Evolutionary conservation across 441 rosid species (phyloP), one percentile per base, ranked within the genome.

Genomic region (Eutrema salsugineum): DNA sequence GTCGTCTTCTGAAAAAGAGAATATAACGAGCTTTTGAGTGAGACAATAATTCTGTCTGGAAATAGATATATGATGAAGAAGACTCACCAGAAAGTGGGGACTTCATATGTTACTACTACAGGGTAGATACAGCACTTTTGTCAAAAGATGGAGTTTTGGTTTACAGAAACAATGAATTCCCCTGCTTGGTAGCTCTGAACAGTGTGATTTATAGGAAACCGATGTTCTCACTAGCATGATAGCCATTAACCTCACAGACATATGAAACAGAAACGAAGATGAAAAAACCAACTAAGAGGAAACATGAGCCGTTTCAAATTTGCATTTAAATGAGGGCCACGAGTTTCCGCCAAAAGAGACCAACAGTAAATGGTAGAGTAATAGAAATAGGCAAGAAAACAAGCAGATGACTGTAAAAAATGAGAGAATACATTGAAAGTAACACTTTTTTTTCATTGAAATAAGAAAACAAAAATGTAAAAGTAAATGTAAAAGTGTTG

Each of bases 391-490:
- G 28, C 35, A 43, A 44, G 55, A 8, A 42, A 61, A 63, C 53
- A 24, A 28, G 38, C 50, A 42, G 14, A 42, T 28, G 22, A 30
- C 17, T n/a, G 14, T 47, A 19, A 19, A 8, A 22, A n/a, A 39
- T 9, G 65, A 60, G 65, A 5, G 9, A 65, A 50, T 22, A 27
- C 55, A 8, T 54, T 40, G 50, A 12, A 57, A 46, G n/a, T 19
- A 68, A 68, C 72, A n/a, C n/a, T n/a, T n/a, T 1, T 47, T 56
- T 30, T 59, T 42, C 59, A 58, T 11, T 58, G 49, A 40, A 71
- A 71, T 32, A 35, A 62, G 39, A 71, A 62, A 62, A 62, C 60
- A 71, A 71, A 71, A 59, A 39, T 50, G 44, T 63, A 51, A 63
- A 63, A 39, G 55, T 38, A 72, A 49, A 57, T 28, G 49, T 61